phyloP scores from a whole-genome alignment of 257 asterid species.

The Solanum paucissectum region DNA sequence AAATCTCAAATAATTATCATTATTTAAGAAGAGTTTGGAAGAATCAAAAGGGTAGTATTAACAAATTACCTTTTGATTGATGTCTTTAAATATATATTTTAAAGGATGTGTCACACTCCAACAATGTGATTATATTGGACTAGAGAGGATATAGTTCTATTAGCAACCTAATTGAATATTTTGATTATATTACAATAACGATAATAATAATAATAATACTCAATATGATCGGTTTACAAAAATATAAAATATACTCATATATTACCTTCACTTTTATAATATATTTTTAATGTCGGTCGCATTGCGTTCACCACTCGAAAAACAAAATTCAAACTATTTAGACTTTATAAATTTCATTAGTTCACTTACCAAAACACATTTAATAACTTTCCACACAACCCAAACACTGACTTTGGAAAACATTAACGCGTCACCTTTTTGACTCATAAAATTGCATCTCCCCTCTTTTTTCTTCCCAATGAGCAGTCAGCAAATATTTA shows the following conservation, averaged over 20 bases:
- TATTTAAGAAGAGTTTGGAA: no score
- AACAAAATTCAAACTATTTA: not conserved
- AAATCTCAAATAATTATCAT: not conserved
- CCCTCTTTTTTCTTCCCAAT: no score
- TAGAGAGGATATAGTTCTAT: not conserved
- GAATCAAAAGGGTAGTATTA: not conserved
- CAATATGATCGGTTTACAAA: no score
- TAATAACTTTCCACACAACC: not conserved
- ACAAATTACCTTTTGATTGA: not conserved
- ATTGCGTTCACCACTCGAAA: not conserved
- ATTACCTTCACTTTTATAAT: accelerated
- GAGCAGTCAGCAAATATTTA: not conserved
- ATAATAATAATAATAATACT: no score
- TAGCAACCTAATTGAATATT: not conserved
- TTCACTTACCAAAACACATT: not conserved
- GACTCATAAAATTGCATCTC: not conserved
- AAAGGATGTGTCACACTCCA: not conserved
- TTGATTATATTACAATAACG: not conserved
- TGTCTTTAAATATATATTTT: not conserved
- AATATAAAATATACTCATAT: accelerated
- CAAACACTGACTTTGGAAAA: not conserved
- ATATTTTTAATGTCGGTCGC: not conserved
- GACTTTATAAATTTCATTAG: not conserved
- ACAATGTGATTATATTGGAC: no score
- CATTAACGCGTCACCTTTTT: not conserved